Evolutionary conservation across 2,329 filamentous ascomycete genomes (phyloP).

Genomic region (Lachnellula cervina): DNA sequence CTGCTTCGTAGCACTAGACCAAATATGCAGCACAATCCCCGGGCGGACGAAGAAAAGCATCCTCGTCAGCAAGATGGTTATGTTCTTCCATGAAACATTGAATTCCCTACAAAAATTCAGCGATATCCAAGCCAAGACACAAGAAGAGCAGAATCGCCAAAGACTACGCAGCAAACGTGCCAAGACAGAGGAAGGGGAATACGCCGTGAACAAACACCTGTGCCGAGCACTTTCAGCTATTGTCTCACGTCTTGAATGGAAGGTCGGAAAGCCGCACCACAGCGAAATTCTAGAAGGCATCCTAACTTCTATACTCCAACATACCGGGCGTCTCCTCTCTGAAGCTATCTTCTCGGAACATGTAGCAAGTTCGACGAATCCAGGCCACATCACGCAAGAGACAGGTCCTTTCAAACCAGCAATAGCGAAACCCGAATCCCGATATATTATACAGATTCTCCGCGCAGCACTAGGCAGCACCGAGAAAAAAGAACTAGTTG

Average conservation of each 20-base stretch:
- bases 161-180: not conserved
- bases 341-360: conserved; percentile 36
- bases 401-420: not conserved
- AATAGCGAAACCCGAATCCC: conserved; percentile 11
- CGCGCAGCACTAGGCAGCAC: conserved; percentile 21
- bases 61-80: conserved; percentile 19
- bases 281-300: conserved; percentile 38
- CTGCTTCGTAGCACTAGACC: conserved; percentile 21
- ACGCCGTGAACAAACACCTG: conserved; percentile 20
- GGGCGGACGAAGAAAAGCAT: conserved; percentile 15
- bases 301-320: conserved; percentile 34
- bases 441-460: conserved; percentile 24
- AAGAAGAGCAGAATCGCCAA: not conserved
- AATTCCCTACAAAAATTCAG: conserved; percentile 12
- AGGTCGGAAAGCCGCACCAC: conserved; percentile 22
- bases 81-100: conserved; percentile 17
- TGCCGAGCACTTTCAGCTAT: conserved; percentile 15
- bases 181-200: conserved; percentile 14
- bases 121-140: conserved; percentile 12
- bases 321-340: conserved; percentile 37
- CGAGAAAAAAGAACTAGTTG: conserved; percentile 14
- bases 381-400: conserved; percentile 17
- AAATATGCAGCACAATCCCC: conserved; percentile 20
- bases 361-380: conserved; percentile 19
- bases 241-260: conserved; percentile 19